Conservation (phyloP, 345 rosid genomes). For the Salix caprea region DNA sequence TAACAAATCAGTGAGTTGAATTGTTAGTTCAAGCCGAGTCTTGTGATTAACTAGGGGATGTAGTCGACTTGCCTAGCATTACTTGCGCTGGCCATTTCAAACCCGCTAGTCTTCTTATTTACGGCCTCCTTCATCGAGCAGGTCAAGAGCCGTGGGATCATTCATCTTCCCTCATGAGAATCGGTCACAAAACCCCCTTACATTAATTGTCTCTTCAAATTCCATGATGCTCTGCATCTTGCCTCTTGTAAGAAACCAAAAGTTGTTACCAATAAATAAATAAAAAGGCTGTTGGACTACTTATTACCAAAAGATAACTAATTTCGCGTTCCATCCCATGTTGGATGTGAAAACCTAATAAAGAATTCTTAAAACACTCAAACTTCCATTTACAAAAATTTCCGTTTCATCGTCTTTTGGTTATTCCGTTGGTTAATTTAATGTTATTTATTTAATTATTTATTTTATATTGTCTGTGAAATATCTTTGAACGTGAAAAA, state of each 20-base stretch:
- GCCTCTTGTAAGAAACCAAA: not conserved
- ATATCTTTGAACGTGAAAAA: too few species aligned
- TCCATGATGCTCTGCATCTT: not conserved
- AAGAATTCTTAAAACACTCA: not conserved
- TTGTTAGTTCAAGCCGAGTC: too few species aligned
- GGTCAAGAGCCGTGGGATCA: not conserved
- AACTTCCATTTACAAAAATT: not conserved
- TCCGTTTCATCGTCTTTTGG: too few species aligned
- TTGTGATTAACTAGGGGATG: too few species aligned
- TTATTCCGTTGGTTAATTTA: not conserved
- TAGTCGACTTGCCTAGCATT: conserved; percentile 9
- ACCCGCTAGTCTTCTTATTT: too few species aligned
- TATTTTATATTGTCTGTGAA: too few species aligned
- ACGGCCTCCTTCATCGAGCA: not conserved
- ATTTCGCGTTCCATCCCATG: not conserved
- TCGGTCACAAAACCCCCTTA: not conserved
- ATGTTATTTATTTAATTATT: too few species aligned
- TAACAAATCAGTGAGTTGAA: too few species aligned
- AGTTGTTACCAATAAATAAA: too few species aligned
- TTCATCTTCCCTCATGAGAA: not conserved
- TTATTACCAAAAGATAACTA: not conserved
- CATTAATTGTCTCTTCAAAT: not conserved
- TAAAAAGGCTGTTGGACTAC: too few species aligned
- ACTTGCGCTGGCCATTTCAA: not conserved
- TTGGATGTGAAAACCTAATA: not conserved